Base-by-base conservation (phyloP, 768 basidiomycete genomes). In the Podaxis sp. region DNA sequence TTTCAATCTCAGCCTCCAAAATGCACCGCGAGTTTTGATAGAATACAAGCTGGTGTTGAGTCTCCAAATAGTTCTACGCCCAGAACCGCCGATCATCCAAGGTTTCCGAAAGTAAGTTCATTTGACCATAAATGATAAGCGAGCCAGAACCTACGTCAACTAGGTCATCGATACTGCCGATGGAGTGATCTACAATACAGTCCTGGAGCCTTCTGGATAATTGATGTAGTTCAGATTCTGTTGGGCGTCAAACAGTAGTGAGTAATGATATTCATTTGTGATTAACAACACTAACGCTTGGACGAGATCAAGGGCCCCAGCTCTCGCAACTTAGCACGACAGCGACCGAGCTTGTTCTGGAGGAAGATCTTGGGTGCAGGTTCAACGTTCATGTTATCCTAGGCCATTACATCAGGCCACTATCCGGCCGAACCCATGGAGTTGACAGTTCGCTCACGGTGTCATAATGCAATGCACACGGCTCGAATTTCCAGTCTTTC, bases 381-480 rank as follows among this genome's bases (percentile, higher is more conserved):
- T 38, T 93, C 93, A 12, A 87, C 72, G 69, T 77, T 87, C 73
- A 93, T 82, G 5, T 80, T 83, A 44, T 75, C 78, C 89, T 90
- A 65, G 48, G n/a, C 52, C 13, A 61, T 38, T 46, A 54, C 65
- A 54, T 65, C 50, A 64, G 56, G 17, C n/a, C 26, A 37, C 58
- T 57, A 6, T 24, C 24, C 36, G 4, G 30, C 1, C 22, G 48
- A 56, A 30, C 17, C 22, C 37, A 36, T 44, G 26, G 15, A 38
- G 20, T 36, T 26, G 37, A 51, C 30, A 50, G 48, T 26, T 56
- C 22, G 37, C 85, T 65, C 71, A 86, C 92, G 51, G 85, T 90
- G 69, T 95, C 93, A 71, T 95, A 94, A 66, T 90, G 86, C 58
- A 76, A 83, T 6, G 81, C 65, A 65, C 88, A 91, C 13, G 91